A percentile compares a stretch with the other conserved stretches of the same genome.
Evolutionary conservation across 305 asterid genomes (phyloP).

Genomic region (Solanum hybrid): DNA sequence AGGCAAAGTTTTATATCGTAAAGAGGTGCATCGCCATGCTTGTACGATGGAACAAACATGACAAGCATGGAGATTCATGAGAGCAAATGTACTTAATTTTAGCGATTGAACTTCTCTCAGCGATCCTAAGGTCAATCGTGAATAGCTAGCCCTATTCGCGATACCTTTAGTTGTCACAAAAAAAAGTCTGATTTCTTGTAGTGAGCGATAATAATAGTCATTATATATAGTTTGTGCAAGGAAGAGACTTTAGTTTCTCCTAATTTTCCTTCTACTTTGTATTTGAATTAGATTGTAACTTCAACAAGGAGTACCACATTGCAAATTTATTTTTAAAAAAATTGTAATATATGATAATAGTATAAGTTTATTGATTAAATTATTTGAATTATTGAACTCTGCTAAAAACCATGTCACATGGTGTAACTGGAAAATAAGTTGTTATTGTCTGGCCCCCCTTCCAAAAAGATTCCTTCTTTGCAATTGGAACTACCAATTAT

Average conservation of each 20-base stretch:
- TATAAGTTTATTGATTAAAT: neutral
- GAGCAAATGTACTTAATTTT: neutral
- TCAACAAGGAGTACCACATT: neutral
- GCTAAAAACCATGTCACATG: constrained; percentile 20
- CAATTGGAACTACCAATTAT: constrained; percentile 22
- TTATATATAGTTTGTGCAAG: neutral
- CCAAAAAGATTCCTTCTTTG: constrained; percentile 10
- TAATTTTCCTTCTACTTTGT: neutral
- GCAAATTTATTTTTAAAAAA: neutral
- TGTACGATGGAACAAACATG: constrained; percentile 71
- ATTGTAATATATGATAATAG: too few relatives aligned
- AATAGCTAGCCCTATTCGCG: neutral
- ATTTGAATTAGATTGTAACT: constrained; percentile 1
- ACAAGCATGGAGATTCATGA: constrained; percentile 24
- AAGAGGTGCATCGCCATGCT: constrained; percentile 85
- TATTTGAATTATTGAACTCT: constrained; percentile 3
- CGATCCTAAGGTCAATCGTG: neutral
- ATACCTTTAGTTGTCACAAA: neutral
- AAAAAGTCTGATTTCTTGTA: neutral
- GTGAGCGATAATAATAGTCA: neutral
- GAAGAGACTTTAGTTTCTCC: neutral
- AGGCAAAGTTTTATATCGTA: constrained; percentile 76
- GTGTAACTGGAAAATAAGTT: constrained; percentile 11
- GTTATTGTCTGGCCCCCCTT: neutral
- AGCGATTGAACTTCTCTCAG: neutral